Conservation (phyloP, 768 basidiomycete genomes). For the Boletus coccyginus region DNA sequence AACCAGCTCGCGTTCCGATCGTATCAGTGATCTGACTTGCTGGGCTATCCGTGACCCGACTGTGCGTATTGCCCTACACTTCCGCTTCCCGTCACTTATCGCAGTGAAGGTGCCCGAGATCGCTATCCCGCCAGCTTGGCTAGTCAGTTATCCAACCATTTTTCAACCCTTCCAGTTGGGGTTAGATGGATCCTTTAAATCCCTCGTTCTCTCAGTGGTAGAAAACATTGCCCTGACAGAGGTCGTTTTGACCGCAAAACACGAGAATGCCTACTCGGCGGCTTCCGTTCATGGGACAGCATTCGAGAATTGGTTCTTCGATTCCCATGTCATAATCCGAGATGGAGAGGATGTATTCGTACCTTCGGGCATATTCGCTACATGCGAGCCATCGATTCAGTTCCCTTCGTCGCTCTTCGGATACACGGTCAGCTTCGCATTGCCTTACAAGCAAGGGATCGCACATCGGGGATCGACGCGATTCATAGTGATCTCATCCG, state of each 20-base stretch:
- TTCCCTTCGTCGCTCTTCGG: conserved; percentile 22
- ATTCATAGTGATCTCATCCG: conserved; percentile 46
- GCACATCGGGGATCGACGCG: conserved; percentile 47
- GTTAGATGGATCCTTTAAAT: conserved; percentile 8
- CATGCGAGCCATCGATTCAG: conserved; percentile 12
- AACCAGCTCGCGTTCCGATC: background rate
- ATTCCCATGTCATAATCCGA: conserved; percentile 46
- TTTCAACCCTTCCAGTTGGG: conserved; percentile 28
- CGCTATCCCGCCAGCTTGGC: conserved; percentile 41
- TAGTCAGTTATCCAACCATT: conserved; percentile 33
- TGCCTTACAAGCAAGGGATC: conserved; percentile 75
- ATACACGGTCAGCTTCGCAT: conserved; percentile 56
- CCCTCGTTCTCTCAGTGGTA: conserved; percentile 18
- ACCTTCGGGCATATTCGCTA: conserved; percentile 16
- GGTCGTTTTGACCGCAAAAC: conserved; percentile 51
- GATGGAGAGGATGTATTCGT: conserved; percentile 43
- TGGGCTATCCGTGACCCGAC: conserved; percentile 36
- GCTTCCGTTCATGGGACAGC: conserved; percentile 34
- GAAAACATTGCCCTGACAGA: conserved; percentile 44
- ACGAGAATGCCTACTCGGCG: conserved; percentile 45
- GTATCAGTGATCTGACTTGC: conserved; percentile 25
- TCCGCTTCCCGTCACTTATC: conserved; percentile 20
- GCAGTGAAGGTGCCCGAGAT: conserved; percentile 31
- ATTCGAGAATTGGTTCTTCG: conserved; percentile 45
- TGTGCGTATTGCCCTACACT: conserved; percentile 30